These are phyloP conservation scores for Ceriops decandra DNA, from an alignment of 345 rosid species.

Conservation along the genomic window DNA sequence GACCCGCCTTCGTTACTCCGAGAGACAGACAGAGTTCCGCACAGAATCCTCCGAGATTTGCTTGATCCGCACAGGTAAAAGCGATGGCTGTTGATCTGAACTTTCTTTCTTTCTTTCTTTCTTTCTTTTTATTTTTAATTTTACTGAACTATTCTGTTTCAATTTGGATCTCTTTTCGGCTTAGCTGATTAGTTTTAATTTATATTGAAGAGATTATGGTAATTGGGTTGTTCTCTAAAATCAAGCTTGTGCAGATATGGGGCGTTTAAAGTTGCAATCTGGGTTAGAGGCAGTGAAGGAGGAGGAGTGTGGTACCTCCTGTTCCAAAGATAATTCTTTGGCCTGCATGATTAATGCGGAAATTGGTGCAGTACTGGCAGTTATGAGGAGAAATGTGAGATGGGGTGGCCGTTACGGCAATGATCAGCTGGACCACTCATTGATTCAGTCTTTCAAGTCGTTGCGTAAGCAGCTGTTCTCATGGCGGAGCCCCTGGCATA, in stretches of 20 bases:
- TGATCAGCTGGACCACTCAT: constrained; percentile 68
- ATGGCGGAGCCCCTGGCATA: constrained; percentile 52
- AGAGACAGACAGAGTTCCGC: too few species aligned
- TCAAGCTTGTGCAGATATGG: constrained; percentile 28
- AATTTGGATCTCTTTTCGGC: too few species aligned
- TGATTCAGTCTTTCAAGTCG: constrained; percentile 64
- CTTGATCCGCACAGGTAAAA: too few species aligned
- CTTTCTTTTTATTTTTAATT: too few species aligned
- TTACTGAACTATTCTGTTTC: too few species aligned
- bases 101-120: too few species aligned
- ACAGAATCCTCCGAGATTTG: too few species aligned
- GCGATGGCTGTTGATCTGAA: too few species aligned
- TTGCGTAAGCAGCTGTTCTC: constrained; percentile 59
- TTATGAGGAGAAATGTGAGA: constrained; percentile 73
- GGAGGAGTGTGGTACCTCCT: constrained; percentile 31
- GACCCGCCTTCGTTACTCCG: too few species aligned
- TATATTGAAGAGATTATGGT: too few species aligned
- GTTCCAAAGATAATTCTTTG: constrained; percentile 41
- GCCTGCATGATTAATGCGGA: constrained; percentile 68
- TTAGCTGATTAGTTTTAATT: too few species aligned
- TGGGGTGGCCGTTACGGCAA: constrained; percentile 65
- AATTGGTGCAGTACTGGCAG: constrained; percentile 70
- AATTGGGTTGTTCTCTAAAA: too few species aligned
- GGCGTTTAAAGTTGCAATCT: constrained; percentile 37
- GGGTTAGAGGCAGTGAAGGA: constrained; percentile 30